Conservation (phyloP, 495 filamentous ascomycete genomes). For the Penicillium ochrochloron region DNA sequence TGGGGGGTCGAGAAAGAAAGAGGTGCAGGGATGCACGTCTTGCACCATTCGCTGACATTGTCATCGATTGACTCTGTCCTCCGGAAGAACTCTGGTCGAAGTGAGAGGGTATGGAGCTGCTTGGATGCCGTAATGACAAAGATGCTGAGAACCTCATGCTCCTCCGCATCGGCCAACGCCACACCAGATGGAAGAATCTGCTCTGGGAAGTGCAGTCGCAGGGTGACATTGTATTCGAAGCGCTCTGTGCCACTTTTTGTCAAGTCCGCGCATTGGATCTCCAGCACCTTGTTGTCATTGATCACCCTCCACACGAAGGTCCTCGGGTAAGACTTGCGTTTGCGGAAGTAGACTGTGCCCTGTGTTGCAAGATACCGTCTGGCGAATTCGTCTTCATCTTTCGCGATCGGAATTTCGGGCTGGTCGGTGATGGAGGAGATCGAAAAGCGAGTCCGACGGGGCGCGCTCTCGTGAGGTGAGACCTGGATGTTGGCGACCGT, state of each 20-base stretch:
- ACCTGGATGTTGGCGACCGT: constrained; percentile 77
- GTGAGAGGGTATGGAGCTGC: constrained; percentile 76
- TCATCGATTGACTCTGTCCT: constrained; percentile 68
- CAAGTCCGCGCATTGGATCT: constrained; percentile 82
- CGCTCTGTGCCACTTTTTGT: constrained; percentile 66
- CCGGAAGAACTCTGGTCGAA: constrained; percentile 82
- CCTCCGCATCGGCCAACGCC: constrained; percentile 77
- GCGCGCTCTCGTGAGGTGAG: constrained; percentile 54
- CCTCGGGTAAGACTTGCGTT: constrained; percentile 72
- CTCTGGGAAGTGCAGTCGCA: constrained; percentile 76
- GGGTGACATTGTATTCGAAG: constrained; percentile 68
- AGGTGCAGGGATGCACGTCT: constrained; percentile 68
- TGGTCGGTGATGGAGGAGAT: constrained; percentile 42
- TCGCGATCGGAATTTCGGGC: constrained; percentile 47
- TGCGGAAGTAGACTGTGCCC: constrained; percentile 83
- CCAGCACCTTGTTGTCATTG: constrained; percentile 77
- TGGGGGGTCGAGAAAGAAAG: constrained; percentile 81
- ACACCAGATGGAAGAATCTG: constrained; percentile 74
- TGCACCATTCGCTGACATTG: constrained; percentile 76
- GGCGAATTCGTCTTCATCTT: constrained; percentile 77
- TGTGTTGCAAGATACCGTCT: constrained; percentile 73
- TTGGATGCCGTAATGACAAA: constrained; percentile 80
- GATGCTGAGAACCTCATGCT: constrained; percentile 76
- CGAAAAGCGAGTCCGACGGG: constrained; percentile 51
- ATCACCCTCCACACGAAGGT: constrained; percentile 90